A percentile compares a stretch with the other conserved stretches of the same genome.
Evolutionary conservation across 495 filamentous ascomycete genomes (phyloP).

Genomic region (Xylaria castorea): DNA sequence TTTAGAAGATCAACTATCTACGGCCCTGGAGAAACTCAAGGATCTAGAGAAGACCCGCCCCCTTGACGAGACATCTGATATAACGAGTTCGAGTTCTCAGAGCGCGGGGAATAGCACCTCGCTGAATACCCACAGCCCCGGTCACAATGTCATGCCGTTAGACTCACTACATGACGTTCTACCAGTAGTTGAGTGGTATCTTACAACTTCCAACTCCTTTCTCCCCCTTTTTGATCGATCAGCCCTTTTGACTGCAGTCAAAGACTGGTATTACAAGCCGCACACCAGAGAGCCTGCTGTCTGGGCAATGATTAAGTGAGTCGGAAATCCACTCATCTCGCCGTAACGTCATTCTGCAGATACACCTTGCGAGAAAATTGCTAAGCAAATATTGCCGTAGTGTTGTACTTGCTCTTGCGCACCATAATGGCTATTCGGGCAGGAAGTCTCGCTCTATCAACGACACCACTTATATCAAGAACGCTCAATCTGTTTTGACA

Average conservation of each 20-base stretch:
- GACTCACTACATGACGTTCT: conserved; percentile 19
- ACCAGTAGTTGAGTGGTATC: conserved; percentile 25
- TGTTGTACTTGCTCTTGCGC: conserved; percentile 27
- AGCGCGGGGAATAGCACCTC: not conserved
- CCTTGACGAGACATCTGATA: not conserved
- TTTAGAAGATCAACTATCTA: conserved; percentile 15
- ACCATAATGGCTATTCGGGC: conserved; percentile 3
- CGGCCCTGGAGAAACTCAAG: conserved; percentile 6
- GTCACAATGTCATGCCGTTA: conserved; percentile 3
- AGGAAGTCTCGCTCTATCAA: conserved; percentile 4
- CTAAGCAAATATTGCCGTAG: not conserved
- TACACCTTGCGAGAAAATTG: not conserved
- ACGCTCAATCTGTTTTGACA: conserved; percentile 30
- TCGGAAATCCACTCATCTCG: not conserved
- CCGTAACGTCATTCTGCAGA: not conserved
- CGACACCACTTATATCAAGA: conserved; percentile 15
- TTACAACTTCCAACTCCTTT: conserved; percentile 20
- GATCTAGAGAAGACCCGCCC: not conserved
- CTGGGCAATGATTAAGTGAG: conserved; percentile 34
- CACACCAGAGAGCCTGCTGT: conserved; percentile 19
- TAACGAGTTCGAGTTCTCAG: not conserved
- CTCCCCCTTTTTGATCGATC: conserved; percentile 28
- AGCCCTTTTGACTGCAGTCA: conserved; percentile 14
- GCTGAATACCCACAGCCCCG: not conserved
- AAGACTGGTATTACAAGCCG: conserved; percentile 23